phyloP scores from a whole-genome alignment of 2,329 filamentous ascomycete species.

The Diplodia seriata region DNA sequence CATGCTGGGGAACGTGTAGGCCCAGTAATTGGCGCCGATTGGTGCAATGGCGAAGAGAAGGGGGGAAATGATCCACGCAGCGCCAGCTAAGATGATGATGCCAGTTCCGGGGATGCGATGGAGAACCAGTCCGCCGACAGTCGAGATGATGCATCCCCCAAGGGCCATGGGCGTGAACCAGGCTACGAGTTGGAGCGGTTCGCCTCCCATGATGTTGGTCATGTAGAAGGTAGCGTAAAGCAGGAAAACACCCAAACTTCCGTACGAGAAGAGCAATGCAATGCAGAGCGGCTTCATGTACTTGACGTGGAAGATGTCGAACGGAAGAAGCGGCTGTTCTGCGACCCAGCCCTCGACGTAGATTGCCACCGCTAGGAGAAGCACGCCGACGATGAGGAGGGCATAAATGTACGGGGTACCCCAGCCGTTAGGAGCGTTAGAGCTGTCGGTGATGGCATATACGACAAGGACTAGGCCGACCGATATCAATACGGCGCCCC shows the following conservation, averaged over 20 bases:
- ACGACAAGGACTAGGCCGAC: conserved; percentile 72
- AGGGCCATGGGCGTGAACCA: conserved; percentile 72
- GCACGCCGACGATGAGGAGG: conserved; percentile 64
- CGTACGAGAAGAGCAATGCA: conserved; percentile 70
- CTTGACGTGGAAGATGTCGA: conserved; percentile 69
- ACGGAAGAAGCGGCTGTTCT: conserved; percentile 69
- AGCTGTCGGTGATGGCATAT: conserved; percentile 73
- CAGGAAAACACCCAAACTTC: conserved; percentile 71
- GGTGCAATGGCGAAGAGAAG: conserved; percentile 72
- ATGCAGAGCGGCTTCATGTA: conserved; percentile 69
- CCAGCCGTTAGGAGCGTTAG: conserved; percentile 70
- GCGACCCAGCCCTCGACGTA: conserved; percentile 75
- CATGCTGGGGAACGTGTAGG: conserved; percentile 75
- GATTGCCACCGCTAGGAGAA: conserved; percentile 63
- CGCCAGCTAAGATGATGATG: conserved; percentile 66
- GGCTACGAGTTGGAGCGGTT: conserved; percentile 68
- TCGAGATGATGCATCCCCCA: conserved; percentile 71
- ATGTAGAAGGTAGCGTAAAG: conserved; percentile 75
- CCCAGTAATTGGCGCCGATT: conserved; percentile 68
- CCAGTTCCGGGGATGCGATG: conserved; percentile 69
- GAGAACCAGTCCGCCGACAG: conserved; percentile 69
- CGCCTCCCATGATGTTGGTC: conserved; percentile 64
- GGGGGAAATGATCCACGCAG: conserved; percentile 64
- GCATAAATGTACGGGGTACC: conserved; percentile 70
- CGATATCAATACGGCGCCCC: conserved; percentile 66